Base-by-base conservation (phyloP, 2,329 filamentous ascomycete genomes). In the Aspergillus piperis region DNA sequence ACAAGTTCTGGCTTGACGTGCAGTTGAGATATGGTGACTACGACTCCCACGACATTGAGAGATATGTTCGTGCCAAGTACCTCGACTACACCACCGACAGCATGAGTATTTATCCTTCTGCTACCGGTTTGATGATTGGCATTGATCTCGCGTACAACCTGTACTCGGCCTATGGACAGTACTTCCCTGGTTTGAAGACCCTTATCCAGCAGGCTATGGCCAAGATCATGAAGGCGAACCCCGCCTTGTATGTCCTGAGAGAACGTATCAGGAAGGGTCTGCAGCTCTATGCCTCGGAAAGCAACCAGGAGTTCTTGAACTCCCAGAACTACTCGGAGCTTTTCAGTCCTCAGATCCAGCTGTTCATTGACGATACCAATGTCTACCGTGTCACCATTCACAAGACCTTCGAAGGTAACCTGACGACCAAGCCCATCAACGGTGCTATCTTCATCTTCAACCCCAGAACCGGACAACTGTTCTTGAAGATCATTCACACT, bases 401-500 rank as follows among this genome's bases (percentile, higher is more conserved):
- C 84, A 99, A 99, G 86, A 99, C 95, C 0, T 99, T 99, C 64
- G 95, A 99, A 78, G 95, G 95, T 70, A 99, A 99, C 75, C 83
- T 99, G 86, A 99, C 95, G 0, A 99, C 95, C 1, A 99, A 99
- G 79, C 95, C 95, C 3, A 99, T 99, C 84, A 99, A 99, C 76
- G 95, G 95, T 74, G 95, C 96, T 49, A 98, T 99, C 75, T 99
- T 99, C 83, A 99, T 99, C 74, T 98, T 99, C 86, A 99, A 99
- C 75, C 95, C 96, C n/a, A 88, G 94, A 60, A 99, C 95, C 55
- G 95, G 95, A 54, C 95, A 99, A 73, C 80, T 99, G 41, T 99
- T 99, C 87, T 80, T 99, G 73, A 99, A 99, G 84, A 98, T 99
- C 70, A 99, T 99, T 67, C 96, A 99, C 79, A 99, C 95, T 1